Conservation (phyloP, 129 eudicot genomes). For the Mikania micrantha region DNA sequence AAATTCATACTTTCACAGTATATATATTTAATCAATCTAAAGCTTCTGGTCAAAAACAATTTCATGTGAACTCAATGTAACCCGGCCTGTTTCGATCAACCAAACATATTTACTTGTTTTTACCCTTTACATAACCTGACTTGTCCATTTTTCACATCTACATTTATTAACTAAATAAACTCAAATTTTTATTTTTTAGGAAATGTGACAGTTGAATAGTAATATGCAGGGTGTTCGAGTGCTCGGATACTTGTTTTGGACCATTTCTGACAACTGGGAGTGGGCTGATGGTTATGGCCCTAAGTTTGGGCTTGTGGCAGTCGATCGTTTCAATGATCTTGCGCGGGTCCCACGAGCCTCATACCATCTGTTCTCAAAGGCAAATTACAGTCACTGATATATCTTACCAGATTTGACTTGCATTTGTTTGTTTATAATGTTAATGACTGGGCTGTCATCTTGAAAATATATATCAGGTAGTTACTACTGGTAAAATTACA, state of each 20-base stretch:
- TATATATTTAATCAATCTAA: not conserved
- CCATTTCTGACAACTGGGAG: slow-evolving; percentile 99
- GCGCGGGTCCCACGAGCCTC: slow-evolving; percentile 95
- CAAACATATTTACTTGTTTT: not conserved
- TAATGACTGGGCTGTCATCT: slow-evolving; percentile 5
- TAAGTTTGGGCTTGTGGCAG: slow-evolving; percentile 94
- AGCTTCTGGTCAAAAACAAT: not conserved
- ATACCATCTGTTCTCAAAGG: slow-evolving; percentile 76
- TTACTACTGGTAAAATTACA: slow-evolving; percentile 62
- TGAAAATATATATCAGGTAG: slow-evolving; percentile 55
- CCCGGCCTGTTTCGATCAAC: not conserved
- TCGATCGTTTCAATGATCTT: slow-evolving; percentile 84
- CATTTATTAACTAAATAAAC: not conserved
- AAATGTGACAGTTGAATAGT: slow-evolving; percentile 6
- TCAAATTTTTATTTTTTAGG: not conserved
- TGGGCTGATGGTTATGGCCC: slow-evolving; percentile 99
- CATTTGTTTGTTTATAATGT: not conserved
- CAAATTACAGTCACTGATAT: slow-evolving; percentile 10
- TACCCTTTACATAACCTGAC: not conserved
- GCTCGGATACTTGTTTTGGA: slow-evolving; percentile 93
- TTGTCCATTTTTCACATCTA: not conserved
- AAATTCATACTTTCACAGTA: not conserved
- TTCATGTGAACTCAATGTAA: not conserved
- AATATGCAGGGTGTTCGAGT: slow-evolving; percentile 74
- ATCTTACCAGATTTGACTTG: not conserved